A percentile compares a stretch with the other conserved stretches of the same genome.
These are phyloP conservation scores for Adansonia grandidieri DNA, from an alignment of 441 rosid species.

Conservation along the genomic window DNA sequence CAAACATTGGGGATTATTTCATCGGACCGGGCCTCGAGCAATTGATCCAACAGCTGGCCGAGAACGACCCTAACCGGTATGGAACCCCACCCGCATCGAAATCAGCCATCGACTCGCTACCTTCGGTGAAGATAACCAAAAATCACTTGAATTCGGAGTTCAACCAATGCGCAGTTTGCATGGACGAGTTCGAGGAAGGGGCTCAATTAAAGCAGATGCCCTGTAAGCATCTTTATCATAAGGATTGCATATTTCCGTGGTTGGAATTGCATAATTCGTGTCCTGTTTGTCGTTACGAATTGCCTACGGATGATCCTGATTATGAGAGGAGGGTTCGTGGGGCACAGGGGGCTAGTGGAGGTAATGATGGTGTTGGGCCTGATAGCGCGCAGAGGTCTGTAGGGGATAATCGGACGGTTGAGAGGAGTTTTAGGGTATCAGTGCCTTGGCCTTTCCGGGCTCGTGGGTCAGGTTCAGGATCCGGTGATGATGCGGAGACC, in stretches of 20 bases:
- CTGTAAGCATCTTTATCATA: constrained; percentile 63
- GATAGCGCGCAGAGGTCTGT: constrained; percentile 33
- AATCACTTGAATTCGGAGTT: constrained; percentile 51
- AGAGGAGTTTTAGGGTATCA: constrained; percentile 58
- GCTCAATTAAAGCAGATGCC: constrained; percentile 57
- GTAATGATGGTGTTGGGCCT: constrained; percentile 8
- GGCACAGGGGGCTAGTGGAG: constrained; percentile 27
- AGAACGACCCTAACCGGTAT: constrained; percentile 74
- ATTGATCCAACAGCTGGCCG: constrained; percentile 74
- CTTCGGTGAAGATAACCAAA: constrained; percentile 47
- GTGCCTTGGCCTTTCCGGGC: constrained; percentile 56
- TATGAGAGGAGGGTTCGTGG: constrained; percentile 45
- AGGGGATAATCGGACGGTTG: constrained; percentile 33
- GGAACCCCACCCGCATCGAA: constrained; percentile 89
- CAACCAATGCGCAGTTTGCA: constrained; percentile 69
- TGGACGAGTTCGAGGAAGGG: constrained; percentile 46
- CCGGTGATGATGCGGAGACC: constrained; percentile 34
- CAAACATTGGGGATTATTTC: constrained; percentile 64
- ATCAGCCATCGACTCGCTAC: constrained; percentile 58
- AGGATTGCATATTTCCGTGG: constrained; percentile 64
- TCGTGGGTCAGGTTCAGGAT: constrained; percentile 36
- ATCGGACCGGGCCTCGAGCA: constrained; percentile 80
- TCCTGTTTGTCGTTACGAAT: constrained; percentile 67
- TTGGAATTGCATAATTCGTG: constrained; percentile 63
- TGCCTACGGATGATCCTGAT: constrained; percentile 66